Conservation (phyloP, 108 stramenopile species). For the Aurantiochytrium sp. region DNA sequence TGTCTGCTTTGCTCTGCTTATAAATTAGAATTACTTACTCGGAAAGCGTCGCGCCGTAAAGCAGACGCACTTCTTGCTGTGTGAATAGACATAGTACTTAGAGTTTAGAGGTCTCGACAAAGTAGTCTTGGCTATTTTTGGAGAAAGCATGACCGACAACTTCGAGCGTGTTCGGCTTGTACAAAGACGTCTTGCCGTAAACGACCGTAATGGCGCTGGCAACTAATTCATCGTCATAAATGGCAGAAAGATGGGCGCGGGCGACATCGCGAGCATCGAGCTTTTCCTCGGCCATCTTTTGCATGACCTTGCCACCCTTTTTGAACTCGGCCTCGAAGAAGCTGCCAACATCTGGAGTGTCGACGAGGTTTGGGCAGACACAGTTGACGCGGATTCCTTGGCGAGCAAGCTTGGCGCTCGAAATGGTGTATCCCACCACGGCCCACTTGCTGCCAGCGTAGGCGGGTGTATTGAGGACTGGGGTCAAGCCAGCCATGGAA, state of each 20-base stretch:
- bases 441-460: constrained; percentile 16
- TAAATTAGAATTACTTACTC: too few relatives aligned
- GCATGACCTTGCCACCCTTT: neutral
- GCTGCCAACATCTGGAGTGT: neutral
- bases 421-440: neutral
- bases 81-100: neutral
- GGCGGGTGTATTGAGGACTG: neutral
- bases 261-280: neutral
- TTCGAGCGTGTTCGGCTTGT: neutral
- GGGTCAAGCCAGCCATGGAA: neutral
- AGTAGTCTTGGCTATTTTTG: neutral
- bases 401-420: neutral
- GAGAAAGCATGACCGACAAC: neutral
- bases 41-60: too few relatives aligned
- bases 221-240: neutral
- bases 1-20: too few relatives aligned
- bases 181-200: neutral
- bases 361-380: neutral
- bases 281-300: neutral
- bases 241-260: neutral
- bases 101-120: neutral
- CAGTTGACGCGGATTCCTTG: neutral
- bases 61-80: too few relatives aligned
- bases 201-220: neutral
- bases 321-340: neutral